Evolutionary conservation across 1,284 basidiomycete species (phyloP), one percentile per base, ranked within the genome.

Genomic region (Fistulina hepatica): DNA sequence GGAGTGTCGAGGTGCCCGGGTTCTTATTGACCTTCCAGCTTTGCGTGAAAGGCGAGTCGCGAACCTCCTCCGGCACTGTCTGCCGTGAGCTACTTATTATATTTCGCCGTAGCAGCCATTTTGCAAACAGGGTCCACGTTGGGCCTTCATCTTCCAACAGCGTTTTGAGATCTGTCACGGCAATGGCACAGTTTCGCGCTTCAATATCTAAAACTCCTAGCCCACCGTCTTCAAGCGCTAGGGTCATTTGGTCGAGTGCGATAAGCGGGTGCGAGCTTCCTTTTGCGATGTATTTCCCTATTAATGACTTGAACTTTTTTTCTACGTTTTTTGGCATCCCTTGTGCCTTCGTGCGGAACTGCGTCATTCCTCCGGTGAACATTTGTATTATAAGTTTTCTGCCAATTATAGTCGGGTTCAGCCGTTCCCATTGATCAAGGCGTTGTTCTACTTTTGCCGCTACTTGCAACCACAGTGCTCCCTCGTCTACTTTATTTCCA

Each of bases 311-410:
- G 1, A 42, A 27, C 3, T 30, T 20, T 11, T 26, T 34, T 20
- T 43, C 41, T 2, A 48, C 21, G 0, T 23, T 24, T 8, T 36
- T 25, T 2, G 51, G 53, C 52, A 56, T 56, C 0, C 53, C 51
- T 41, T 54, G 51, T 0, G 44, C 49, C n/a, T 33, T 38, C 0
- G 43, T 44, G 0, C 52, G 41, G 36, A 44, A 48, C 28, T 53
- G 48, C 0, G 51, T 46, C 42, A 46, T 48, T 0, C 40, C 41
- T 0, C 46, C 39, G 10, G 44, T 28, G 6, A 43, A 23, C 42
- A 51, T 46, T 21, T 48, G 36, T 8, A 46, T 37, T 3, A 49
- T 44, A 8, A 42, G 44, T 5, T 42, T 21, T 32, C 36, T 37
- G 1, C 48, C 48, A 17, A 47, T 48, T 24, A 51, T 37, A 2